Conservation (phyloP, 2,329 filamentous ascomycete genomes). For the Nannizziopsis arthrosporioides region DNA sequence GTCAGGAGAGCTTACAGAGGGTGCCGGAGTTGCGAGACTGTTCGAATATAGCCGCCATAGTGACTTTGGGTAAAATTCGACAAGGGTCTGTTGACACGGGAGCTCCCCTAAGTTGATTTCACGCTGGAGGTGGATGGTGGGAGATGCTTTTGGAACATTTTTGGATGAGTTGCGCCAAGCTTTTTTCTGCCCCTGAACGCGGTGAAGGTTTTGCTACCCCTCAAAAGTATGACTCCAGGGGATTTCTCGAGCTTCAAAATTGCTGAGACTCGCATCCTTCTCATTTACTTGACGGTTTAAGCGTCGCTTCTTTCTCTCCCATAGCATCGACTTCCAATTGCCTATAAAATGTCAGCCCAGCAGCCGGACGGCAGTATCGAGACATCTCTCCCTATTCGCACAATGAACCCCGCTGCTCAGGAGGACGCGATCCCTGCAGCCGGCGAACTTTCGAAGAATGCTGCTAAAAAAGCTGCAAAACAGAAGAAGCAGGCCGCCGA, state of each 20-base stretch:
- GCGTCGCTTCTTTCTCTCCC: neutral
- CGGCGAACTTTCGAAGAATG: constrained; percentile 32
- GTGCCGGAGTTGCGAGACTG: constrained; percentile 85
- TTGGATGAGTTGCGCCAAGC: constrained; percentile 27
- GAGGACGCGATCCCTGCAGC: constrained; percentile 17
- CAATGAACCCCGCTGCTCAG: constrained; percentile 30
- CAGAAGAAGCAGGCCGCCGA: constrained; percentile 33
- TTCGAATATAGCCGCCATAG: constrained; percentile 93
- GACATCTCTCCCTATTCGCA: constrained; percentile 28
- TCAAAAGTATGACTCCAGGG: constrained; percentile 3
- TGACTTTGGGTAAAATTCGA: constrained; percentile 16
- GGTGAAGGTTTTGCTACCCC: constrained; percentile 22
- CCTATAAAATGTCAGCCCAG: constrained; percentile 1
- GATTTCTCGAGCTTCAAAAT: constrained; percentile 2
- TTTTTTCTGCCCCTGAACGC: constrained; percentile 19
- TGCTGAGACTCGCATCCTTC: constrained; percentile 10
- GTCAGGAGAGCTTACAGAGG: constrained; percentile 50
- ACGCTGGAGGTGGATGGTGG: neutral
- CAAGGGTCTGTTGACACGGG: constrained; percentile 14
- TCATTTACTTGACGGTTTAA: constrained; percentile 1
- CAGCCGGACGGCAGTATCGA: constrained; percentile 8
- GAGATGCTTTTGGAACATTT: constrained; percentile 7
- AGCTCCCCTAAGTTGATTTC: constrained; percentile 19
- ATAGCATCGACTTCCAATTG: neutral
- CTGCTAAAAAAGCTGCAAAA: constrained; percentile 41